Percentiles rank a stretch among this genome's conserved stretches.
phyloP scores from a whole-genome alignment of 345 rosid genomes.

The Gossypium longicalyx region DNA sequence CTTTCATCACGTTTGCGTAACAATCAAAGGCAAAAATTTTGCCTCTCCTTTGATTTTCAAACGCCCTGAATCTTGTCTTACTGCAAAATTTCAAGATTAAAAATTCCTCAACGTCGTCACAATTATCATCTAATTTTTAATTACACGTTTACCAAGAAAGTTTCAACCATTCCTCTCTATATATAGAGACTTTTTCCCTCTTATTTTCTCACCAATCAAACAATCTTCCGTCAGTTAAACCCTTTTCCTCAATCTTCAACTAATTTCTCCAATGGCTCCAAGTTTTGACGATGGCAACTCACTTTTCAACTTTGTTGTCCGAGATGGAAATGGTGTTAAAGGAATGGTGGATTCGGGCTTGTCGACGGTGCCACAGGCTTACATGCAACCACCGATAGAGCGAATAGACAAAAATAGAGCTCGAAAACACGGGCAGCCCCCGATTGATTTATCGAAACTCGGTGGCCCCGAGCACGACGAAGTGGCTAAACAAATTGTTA shows the following conservation, averaged over 20 bases:
- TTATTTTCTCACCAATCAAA: neutral
- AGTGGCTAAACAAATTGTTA: neutral
- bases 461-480: neutral
- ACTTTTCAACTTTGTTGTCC: neutral
- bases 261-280: neutral
- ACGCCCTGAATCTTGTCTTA: neutral
- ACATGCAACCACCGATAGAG: constrained; percentile 34
- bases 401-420: constrained; percentile 33
- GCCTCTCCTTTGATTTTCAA: neutral
- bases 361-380: constrained; percentile 11
- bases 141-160: neutral
- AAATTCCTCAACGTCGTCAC: neutral
- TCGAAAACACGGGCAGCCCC: neutral
- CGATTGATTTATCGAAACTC: neutral
- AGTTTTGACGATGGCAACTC: constrained; percentile 11
- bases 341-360: neutral
- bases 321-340: constrained; percentile 8
- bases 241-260: neutral
- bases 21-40: neutral
- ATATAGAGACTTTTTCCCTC: neutral
- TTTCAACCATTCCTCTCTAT: neutral
- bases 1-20: neutral
- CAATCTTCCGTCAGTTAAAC: neutral
- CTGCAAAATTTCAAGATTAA: neutral
- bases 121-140: neutral